A percentile compares a stretch with the other conserved stretches of the same genome.
Conservation (phyloP, 2,329 filamentous ascomycete species). For the Colletotrichum lupini region DNA sequence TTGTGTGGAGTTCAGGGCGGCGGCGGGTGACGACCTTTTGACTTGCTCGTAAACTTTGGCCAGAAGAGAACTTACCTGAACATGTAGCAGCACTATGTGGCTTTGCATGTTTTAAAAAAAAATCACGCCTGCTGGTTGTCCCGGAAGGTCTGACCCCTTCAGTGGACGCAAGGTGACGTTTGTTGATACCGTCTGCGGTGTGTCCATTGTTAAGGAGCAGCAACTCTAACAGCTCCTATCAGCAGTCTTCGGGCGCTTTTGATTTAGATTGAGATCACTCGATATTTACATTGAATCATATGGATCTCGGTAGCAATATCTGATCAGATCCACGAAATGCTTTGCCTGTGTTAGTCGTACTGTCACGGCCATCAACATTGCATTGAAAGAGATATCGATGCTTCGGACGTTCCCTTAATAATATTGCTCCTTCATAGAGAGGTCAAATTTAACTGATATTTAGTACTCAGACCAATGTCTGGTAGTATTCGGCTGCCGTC, state of each 20-base stretch:
- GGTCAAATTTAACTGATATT: rapidly evolving
- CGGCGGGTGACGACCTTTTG: neutral
- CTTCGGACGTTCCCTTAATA: neutral
- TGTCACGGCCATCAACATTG: neutral
- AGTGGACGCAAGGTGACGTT: neutral
- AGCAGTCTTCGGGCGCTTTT: no score
- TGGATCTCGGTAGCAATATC: neutral
- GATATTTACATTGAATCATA: neutral
- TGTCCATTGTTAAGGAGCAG: neutral
- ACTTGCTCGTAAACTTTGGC: neutral
- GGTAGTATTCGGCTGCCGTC: neutral
- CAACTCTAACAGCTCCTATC: neutral
- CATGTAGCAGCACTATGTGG: neutral
- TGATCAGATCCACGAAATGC: neutral
- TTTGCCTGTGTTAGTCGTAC: neutral
- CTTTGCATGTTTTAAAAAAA: neutral
- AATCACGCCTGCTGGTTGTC: neutral
- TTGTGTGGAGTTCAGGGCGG: neutral
- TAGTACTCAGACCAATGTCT: neutral
- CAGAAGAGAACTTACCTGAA: neutral
- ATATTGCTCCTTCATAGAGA: neutral
- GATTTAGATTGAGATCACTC: neutral
- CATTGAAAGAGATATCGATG: neutral
- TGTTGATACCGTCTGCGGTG: neutral
- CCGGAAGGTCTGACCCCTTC: neutral